phyloP scores from a whole-genome alignment of 257 asterid species.

The Solanum paucissectum region DNA sequence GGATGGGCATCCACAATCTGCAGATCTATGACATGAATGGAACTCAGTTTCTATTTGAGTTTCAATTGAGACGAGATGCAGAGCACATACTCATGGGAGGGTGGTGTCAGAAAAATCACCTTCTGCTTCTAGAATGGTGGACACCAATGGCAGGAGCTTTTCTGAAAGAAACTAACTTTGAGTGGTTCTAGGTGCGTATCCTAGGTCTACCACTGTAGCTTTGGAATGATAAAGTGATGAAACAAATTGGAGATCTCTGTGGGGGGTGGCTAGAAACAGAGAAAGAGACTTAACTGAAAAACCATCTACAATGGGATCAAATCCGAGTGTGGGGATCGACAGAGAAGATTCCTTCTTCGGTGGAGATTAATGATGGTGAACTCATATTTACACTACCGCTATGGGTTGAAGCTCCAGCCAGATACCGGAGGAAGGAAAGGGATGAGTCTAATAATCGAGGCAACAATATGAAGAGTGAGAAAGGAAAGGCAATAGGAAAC shows the following conservation, averaged over 20 bases:
- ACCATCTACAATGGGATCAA: background rate
- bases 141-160: fast-evolving
- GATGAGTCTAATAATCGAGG: background rate
- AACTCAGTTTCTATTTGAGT: background rate
- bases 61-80: background rate
- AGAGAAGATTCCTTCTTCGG: background rate
- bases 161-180: background rate
- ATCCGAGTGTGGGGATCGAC: background rate
- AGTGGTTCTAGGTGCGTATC: background rate
- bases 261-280: background rate
- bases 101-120: background rate
- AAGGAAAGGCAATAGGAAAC: background rate
- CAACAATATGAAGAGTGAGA: background rate
- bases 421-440: too few relatives aligned
- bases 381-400: background rate
- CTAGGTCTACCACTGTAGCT: background rate
- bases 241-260: background rate
- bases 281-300: background rate
- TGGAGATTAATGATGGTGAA: background rate
- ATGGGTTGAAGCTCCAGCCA: background rate
- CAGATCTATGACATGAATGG: background rate
- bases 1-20: background rate
- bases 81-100: background rate
- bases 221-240: background rate
- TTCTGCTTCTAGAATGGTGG: background rate